Evolutionary conservation across 2,329 filamentous ascomycete species (phyloP), one percentile per base, ranked within the genome.

Genomic region (Ceratocystis colombiana): DNA sequence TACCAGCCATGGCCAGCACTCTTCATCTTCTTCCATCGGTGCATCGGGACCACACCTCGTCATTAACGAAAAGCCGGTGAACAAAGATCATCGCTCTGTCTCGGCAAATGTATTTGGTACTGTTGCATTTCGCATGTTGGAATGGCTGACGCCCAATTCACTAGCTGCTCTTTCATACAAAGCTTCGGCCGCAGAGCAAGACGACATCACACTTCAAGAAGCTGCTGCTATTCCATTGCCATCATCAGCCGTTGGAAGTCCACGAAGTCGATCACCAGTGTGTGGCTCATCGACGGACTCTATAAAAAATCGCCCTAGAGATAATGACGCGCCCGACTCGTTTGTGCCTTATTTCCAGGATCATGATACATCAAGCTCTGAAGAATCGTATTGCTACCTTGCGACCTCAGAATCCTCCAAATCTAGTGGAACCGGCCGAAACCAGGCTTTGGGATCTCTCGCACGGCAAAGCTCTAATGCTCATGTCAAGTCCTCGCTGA

Each of bases 91-190:
- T 70, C 77, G 83, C 5, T 85, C 83, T 0, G 84, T 85, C 71
- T 80, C 83, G 6, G 82, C 82, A 5, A 85, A 85, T 69, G 76
- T 87, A 6, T 87, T 88, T 70, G 84, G 80, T 5, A 86, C 85
- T 0, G 82, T 82, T 10, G 81, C 86, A 10, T 85, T 88, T 73
- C 87, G 85, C 71, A 88, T 88, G 84, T 71, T 88, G 2, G 85
- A 88, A 72, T 88, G 84, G 85, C 75, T 88, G n/a, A 84, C 84
- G 1, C 84, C 84, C 0, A 78, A 78, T 65, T 66, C 67, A 20
- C 37, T 68, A 8, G 62, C 55, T 7, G 22, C 53, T 41, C 33
- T 68, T 25, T 25, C 67, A 20, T 61, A 66, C 17, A 66, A 66
- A 33, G 64, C 57, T n/a, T 65, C 67, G 1, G 62, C 64, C 5